phyloP scores from a whole-genome alignment of 2,329 filamentous ascomycete genomes.

The Cytospora chrysosperma region DNA sequence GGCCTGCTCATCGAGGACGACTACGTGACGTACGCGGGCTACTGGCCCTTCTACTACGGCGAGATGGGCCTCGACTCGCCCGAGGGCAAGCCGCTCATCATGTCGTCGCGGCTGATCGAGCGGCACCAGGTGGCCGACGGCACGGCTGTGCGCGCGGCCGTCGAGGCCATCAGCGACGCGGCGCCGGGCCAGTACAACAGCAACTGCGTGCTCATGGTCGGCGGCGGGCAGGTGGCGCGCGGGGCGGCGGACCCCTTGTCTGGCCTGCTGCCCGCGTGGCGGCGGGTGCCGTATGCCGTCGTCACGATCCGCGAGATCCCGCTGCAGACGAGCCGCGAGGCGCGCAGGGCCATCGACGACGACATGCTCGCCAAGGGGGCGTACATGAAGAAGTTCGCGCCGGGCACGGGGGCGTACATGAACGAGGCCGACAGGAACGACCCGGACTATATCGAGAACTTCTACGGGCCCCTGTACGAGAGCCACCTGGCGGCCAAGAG shows the following conservation, averaged over 20 bases:
- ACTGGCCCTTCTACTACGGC: constrained; percentile 2
- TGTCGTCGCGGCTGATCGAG: not conserved
- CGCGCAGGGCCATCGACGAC: not conserved
- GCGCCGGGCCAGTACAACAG: not conserved
- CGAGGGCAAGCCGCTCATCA: not conserved
- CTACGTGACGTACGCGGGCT: not conserved
- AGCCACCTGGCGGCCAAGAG: constrained; percentile 37
- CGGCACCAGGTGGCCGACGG: not conserved
- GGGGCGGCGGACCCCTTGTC: not conserved
- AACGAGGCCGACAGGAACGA: constrained; percentile 42
- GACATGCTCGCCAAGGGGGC: not conserved
- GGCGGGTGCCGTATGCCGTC: not conserved
- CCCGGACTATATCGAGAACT: constrained; percentile 31
- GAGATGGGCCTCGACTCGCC: not conserved
- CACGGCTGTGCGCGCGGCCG: not conserved
- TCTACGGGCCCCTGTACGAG: constrained; percentile 36
- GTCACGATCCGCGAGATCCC: not conserved
- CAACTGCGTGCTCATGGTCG: not conserved
- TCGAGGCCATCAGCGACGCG: not conserved
- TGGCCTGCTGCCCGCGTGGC: not conserved
- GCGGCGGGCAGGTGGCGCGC: not conserved
- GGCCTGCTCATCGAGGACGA: not conserved
- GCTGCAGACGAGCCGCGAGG: not conserved
- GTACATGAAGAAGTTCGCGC: constrained; percentile 10
- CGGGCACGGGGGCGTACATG: constrained; percentile 31